Evolutionary conservation across 257 asterid genomes (phyloP), one percentile per base, ranked within the genome.

Genomic region (Nemophila menziesii): DNA sequence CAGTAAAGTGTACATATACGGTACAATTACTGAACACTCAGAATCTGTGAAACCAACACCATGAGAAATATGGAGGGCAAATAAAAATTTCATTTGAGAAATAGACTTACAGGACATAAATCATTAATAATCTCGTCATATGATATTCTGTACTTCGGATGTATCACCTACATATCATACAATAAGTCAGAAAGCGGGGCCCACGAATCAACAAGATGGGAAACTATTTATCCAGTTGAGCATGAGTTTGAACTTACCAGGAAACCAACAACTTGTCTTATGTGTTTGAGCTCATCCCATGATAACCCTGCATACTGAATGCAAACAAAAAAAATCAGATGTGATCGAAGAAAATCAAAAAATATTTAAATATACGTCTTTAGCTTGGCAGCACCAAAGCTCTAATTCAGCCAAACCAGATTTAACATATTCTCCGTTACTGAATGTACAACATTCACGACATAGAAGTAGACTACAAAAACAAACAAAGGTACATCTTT

Each of bases 201-300:
- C 12, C 1, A 29, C 5, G 12, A 29, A 29, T 29, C 12, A 7
- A 7, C 36, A n/a, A n/a, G 1, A 37, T 9, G 10, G 21, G n/a
- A n/a, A n/a, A n/a, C n/a, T n/a, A n/a, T 29, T 27, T 47, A 47
- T 11, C 52, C 15, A 16, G 40, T 26, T 27, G 20, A 8, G 42
- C 26, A 15, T 16, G 39, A 42, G 33, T 5, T 13, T n/a, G n/a
- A n/a, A n/a, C 87, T 58, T 62, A 84, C 98, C 96, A 89, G 56
- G 86, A 89, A 84, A n/a, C 96, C 96, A 68, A 89, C 98, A 42
- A 94, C 78, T 69, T 89, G 98, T 75, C 94, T 70, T 50, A 84
- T 81, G 71, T 84, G 96, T 63, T 74, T 89, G 66, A 89, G 90
- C 66, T 89, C 96, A 69, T 89, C 98, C 98, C 98, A 89, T 43